Evolutionary conservation across 331 rosid genomes (phyloP).

Genomic region (Spiraea crenata): DNA sequence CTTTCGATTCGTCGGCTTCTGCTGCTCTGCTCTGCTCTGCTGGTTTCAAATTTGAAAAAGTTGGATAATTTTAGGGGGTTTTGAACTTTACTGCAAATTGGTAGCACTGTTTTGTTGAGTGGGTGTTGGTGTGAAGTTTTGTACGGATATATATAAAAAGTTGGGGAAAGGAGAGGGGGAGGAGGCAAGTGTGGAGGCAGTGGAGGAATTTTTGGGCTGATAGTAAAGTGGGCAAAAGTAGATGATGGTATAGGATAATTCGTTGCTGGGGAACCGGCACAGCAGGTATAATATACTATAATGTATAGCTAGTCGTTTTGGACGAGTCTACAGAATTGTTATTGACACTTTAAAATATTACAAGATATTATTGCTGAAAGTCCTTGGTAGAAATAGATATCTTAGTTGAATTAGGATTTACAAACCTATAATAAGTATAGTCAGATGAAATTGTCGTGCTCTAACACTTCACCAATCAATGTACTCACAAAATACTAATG

Average conservation of each 20-base stretch:
- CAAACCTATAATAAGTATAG: no score
- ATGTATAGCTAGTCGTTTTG: background rate
- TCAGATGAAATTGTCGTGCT: no score
- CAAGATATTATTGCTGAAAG: no score
- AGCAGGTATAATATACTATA: conserved; percentile 20
- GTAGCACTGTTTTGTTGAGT: background rate
- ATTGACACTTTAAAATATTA: no score
- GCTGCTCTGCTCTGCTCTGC: background rate
- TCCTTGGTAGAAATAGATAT: no score
- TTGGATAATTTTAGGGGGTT: background rate
- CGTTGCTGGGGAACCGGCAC: conserved; percentile 38
- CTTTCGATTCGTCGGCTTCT: conserved; percentile 6
- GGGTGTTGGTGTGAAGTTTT: background rate
- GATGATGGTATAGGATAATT: background rate
- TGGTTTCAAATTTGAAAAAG: background rate
- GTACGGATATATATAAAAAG: conserved; percentile 15
- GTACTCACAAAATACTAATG: no score
- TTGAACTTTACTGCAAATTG: conserved; percentile 11
- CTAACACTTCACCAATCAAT: no score
- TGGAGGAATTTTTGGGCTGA: conserved; percentile 7
- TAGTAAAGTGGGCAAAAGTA: conserved; percentile 13
- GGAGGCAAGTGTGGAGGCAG: background rate
- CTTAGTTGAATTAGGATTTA: no score
- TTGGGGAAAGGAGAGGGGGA: background rate
- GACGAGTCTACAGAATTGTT: no score